A percentile compares a stretch with the other conserved stretches of the same genome.
These are phyloP conservation scores for Lachnellula hyalina DNA, from an alignment of 2,329 filamentous ascomycete genomes.

Conservation along the genomic window DNA sequence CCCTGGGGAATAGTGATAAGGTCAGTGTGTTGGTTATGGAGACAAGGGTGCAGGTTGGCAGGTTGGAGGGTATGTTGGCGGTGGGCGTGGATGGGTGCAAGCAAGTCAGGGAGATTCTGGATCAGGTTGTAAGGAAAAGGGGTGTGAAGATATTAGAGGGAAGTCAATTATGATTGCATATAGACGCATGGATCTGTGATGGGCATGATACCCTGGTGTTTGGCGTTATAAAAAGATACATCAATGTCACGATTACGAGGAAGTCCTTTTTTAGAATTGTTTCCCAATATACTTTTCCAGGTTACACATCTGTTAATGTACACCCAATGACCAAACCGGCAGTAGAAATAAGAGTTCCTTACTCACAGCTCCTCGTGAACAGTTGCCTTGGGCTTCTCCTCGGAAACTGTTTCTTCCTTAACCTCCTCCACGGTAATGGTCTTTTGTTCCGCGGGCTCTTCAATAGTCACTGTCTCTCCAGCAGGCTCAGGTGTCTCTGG, in stretches of 20 bases:
- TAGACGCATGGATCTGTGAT: background rate
- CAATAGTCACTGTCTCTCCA: too few relatives aligned
- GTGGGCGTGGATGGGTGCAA: slow-evolving; percentile 90
- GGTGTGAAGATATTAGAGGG: slow-evolving; percentile 59
- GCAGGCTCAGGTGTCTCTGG: slow-evolving; percentile 27
- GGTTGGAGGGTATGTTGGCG: slow-evolving; percentile 87
- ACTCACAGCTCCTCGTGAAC: slow-evolving; percentile 20
- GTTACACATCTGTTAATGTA: slow-evolving; percentile 5
- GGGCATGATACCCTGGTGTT: slow-evolving; percentile 22
- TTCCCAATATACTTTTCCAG: background rate
- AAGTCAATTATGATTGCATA: slow-evolving; percentile 44
- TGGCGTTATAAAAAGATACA: slow-evolving; percentile 3
- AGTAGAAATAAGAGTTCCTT: background rate
- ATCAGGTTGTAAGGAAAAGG: slow-evolving; percentile 70
- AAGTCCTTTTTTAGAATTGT: background rate
- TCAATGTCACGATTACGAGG: background rate
- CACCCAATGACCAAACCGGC: slow-evolving; percentile 1
- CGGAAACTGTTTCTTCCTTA: slow-evolving; percentile 7
- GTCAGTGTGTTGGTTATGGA: slow-evolving; percentile 81
- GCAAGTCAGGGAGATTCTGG: slow-evolving; percentile 75
- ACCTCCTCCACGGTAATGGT: slow-evolving; percentile 13
- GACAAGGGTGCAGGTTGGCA: slow-evolving; percentile 73
- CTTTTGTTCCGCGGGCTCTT: background rate
- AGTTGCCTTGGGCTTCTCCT: slow-evolving; percentile 3
- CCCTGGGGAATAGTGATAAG: slow-evolving; percentile 66